phyloP scores from a whole-genome alignment of 2,329 filamentous ascomycete genomes.

The Phyllosticta citriasiana region DNA sequence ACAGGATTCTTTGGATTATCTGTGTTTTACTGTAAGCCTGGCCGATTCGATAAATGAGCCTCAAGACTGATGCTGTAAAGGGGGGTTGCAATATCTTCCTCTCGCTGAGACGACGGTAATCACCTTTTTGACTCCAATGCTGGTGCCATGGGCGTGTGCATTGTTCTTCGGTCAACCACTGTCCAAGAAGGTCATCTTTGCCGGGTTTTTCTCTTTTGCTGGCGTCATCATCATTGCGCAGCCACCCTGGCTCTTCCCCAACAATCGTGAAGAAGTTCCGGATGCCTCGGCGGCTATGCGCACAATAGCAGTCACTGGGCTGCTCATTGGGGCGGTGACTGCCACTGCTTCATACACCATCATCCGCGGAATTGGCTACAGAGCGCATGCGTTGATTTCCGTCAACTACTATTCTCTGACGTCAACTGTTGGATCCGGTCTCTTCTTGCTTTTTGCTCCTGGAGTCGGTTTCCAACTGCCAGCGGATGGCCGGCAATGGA shows the following conservation, averaged over 20 bases:
- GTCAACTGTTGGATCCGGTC: conserved; percentile 53
- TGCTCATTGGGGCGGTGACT: conserved; percentile 65
- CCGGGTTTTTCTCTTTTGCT: conserved; percentile 58
- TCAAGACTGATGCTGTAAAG: conserved; percentile 16
- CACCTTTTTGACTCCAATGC: conserved; percentile 68
- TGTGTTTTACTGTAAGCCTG: conserved; percentile 20
- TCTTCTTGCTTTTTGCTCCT: conserved; percentile 47
- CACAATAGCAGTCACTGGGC: conserved; percentile 56
- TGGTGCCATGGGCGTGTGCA: conserved; percentile 71
- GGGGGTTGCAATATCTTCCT: conserved; percentile 63
- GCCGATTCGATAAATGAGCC: not conserved
- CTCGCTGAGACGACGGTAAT: conserved; percentile 79
- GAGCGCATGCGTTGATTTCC: conserved; percentile 66
- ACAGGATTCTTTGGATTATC: conserved; percentile 21
- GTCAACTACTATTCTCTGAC: conserved; percentile 71
- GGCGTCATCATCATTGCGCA: conserved; percentile 75
- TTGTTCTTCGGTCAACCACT: conserved; percentile 64
- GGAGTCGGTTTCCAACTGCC: conserved; percentile 47
- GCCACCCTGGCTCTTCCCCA: conserved; percentile 47
- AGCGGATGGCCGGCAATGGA: conserved; percentile 47
- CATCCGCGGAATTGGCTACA: conserved; percentile 67
- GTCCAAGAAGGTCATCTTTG: conserved; percentile 64
- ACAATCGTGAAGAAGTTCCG: conserved; percentile 17
- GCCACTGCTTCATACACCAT: conserved; percentile 60
- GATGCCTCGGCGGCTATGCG: conserved; percentile 49